These are phyloP conservation scores for Kuraishia molischiana DNA, from an alignment of 805 yeast genomes.

Conservation along the genomic window DNA sequence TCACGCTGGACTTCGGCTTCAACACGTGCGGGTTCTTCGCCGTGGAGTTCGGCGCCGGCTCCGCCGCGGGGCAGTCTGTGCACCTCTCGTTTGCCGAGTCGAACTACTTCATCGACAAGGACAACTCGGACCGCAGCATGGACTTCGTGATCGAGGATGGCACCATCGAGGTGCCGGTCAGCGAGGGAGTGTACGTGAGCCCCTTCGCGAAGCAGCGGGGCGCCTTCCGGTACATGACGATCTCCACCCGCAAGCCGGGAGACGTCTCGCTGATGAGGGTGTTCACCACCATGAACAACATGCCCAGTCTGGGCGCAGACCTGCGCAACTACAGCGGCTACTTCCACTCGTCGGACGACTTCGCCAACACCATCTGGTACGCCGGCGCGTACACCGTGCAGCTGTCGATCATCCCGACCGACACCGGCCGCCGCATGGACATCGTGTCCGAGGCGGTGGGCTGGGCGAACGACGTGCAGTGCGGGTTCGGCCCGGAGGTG, in stretches of 20 bases:
- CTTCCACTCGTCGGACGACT: constrained; percentile 9
- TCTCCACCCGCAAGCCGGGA: constrained; percentile 3
- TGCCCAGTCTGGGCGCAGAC: constrained; percentile 6
- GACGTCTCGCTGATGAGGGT: constrained; percentile 3
- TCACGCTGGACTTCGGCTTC: constrained; percentile 6
- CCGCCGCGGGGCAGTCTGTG: constrained; percentile 3
- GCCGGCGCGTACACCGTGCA: constrained; percentile 28
- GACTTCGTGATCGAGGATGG: constrained; percentile 6
- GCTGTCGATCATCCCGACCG: constrained; percentile 28
- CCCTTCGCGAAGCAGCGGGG: constrained; percentile 5
- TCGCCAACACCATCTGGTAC: constrained; percentile 26
- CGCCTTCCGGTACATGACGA: constrained; percentile 5
- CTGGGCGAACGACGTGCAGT: constrained; percentile 17
- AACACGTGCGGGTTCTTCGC: constrained; percentile 6
- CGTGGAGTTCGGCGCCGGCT: constrained; percentile 5
- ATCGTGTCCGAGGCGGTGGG: constrained; percentile 25
- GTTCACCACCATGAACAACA: constrained; percentile 5
- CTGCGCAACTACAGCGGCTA: constrained; percentile 4
- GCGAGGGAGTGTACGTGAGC: constrained; percentile 3
- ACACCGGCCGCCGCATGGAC: constrained; percentile 30
- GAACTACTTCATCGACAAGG: constrained; percentile 3
- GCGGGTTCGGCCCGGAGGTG: constrained; percentile 9
- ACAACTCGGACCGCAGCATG: constrained; percentile 6
- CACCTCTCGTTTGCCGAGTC: constrained; percentile 6
- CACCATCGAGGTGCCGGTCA: constrained; percentile 3